Conservation (phyloP, 306 rosid species). For the Castanea mollissima region DNA sequence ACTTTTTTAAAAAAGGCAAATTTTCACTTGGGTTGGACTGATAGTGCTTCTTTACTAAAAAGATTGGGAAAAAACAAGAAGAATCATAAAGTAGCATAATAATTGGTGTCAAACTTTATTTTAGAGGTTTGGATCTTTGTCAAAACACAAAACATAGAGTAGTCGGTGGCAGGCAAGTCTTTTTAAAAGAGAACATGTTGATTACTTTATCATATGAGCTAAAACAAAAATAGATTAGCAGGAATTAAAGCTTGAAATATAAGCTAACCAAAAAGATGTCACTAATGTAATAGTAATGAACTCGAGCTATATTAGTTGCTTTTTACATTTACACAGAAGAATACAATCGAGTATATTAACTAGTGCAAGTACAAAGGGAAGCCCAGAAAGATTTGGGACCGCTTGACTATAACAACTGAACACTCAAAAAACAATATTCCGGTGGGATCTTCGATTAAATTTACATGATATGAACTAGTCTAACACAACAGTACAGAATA, state of each 20-base stretch:
- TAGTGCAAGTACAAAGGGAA: not conserved
- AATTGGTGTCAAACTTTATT: not conserved
- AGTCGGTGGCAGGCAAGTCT: not conserved
- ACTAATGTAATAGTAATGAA: too few relatives aligned
- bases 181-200: not conserved
- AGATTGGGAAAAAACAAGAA: too few relatives aligned
- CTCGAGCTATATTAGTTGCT: not conserved
- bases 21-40: not conserved
- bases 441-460: not conserved
- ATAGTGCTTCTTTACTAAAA: not conserved
- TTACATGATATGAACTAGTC: not conserved
- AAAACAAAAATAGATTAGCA: too few relatives aligned
- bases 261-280: too few relatives aligned
- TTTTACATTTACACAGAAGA: slow-evolving; percentile 21
- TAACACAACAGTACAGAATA: not conserved
- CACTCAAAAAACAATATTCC: too few relatives aligned
- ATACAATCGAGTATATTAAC: slow-evolving; percentile 4
- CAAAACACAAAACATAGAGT: not conserved
- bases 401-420: not conserved
- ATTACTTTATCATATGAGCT: too few relatives aligned
- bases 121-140: not conserved
- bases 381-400: not conserved
- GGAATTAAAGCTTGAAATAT: too few relatives aligned
- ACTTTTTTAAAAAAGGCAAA: not conserved
- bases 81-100: not conserved